phyloP scores from a whole-genome alignment of 345 rosid species.

The Rhodamnia rubescens region DNA sequence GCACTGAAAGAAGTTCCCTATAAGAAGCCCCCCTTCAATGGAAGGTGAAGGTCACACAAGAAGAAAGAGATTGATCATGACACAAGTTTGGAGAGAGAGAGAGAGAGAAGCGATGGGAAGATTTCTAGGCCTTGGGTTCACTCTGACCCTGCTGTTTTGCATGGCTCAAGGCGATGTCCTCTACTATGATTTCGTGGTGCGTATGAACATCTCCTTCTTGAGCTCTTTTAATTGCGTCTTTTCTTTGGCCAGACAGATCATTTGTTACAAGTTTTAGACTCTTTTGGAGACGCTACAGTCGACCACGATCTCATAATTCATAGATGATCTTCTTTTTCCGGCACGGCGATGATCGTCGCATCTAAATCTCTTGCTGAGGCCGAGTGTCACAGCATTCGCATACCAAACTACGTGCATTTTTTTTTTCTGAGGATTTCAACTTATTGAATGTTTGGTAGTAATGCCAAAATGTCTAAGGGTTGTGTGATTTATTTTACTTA shows the following conservation, averaged over 20 bases:
- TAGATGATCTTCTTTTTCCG: not conserved
- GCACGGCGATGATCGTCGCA: too few species aligned
- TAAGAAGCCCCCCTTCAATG: not conserved
- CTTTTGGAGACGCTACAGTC: not conserved
- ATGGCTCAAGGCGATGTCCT: not conserved
- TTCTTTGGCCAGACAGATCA: not conserved
- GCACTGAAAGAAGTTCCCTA: not conserved
- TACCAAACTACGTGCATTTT: not conserved
- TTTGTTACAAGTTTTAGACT: not conserved
- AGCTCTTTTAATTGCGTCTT: not conserved
- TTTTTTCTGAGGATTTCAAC: not conserved
- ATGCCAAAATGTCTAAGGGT: not conserved
- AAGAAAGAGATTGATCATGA: not conserved
- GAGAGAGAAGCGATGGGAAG: not conserved
- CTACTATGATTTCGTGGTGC: not conserved
- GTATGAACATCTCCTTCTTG: not conserved
- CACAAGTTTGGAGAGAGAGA: not conserved
- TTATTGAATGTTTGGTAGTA: not conserved
- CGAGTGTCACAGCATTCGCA: not conserved
- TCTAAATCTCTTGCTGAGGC: not conserved
- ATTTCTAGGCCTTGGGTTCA: not conserved
- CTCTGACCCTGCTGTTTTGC: not conserved
- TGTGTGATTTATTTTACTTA: not conserved
- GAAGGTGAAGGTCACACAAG: not conserved
- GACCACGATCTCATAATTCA: not conserved